These are phyloP conservation scores for Chloromonas sp. DNA, from an alignment of 163 green algal genomes.

Conservation along the genomic window DNA sequence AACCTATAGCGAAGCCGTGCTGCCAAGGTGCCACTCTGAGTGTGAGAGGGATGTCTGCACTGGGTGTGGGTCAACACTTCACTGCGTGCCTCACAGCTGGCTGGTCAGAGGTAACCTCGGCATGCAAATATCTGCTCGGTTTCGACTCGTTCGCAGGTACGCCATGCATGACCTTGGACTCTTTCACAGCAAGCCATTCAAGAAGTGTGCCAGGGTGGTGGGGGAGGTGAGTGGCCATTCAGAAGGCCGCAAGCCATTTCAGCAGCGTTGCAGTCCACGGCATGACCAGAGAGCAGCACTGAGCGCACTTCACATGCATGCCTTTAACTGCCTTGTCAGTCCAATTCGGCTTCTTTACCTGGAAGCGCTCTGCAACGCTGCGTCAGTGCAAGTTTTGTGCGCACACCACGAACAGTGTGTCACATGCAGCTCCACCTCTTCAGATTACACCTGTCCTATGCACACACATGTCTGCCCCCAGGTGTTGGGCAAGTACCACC, in stretches of 20 bases:
- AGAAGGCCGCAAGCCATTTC: constrained; percentile 24
- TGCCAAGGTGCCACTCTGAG: too few species aligned
- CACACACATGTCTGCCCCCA: constrained; percentile 38
- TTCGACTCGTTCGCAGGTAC: constrained; percentile 33
- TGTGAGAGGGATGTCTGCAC: too few species aligned
- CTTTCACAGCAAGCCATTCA: constrained; percentile 58
- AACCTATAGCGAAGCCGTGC: too few species aligned
- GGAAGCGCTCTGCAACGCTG: too few species aligned
- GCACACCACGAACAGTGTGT: neutral
- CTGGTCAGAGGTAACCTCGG: too few species aligned
- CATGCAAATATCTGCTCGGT: too few species aligned
- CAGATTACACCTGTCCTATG: too few species aligned
- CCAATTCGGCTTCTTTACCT: too few species aligned
- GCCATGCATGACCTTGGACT: constrained; percentile 97
- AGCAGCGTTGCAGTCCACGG: neutral
- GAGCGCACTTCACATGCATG: neutral
- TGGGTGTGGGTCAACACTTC: too few species aligned
- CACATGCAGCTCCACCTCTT: neutral
- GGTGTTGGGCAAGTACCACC: constrained; percentile 97
- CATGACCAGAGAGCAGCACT: neutral
- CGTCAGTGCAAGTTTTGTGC: too few species aligned
- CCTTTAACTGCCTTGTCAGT: too few species aligned
- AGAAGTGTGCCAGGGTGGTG: constrained; percentile 95
- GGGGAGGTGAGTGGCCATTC: constrained; percentile 69
- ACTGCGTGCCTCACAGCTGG: too few species aligned